phyloP scores from a whole-genome alignment of 73 alveolate genomes.

The Blepharisma stoltei region DNA sequence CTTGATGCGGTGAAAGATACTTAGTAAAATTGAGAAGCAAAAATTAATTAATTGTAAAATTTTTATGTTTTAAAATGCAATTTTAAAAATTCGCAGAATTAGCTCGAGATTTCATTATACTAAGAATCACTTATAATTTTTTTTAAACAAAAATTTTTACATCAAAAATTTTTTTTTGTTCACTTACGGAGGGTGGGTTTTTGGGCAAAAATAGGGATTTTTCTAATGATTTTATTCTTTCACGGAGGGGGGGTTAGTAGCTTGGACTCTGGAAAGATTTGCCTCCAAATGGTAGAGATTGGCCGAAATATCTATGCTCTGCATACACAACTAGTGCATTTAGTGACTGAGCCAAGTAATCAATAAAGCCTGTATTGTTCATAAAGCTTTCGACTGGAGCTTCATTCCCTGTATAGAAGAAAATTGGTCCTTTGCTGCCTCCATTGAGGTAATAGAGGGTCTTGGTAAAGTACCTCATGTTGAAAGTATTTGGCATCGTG shows the following conservation, averaged over 20 bases:
- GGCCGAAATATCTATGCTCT: slow-evolving; percentile 37
- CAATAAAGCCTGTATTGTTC: slow-evolving; percentile 31
- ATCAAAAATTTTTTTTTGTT: too few species aligned
- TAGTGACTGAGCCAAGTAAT: slow-evolving; percentile 23
- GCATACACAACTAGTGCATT: slow-evolving; percentile 34
- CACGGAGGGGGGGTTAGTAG: too few species aligned
- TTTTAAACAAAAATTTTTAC: too few species aligned
- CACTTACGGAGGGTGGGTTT: too few species aligned
- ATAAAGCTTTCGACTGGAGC: slow-evolving; percentile 25
- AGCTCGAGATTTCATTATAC: too few species aligned
- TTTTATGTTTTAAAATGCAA: too few species aligned
- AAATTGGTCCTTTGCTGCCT: slow-evolving; percentile 32
- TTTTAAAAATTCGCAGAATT: too few species aligned
- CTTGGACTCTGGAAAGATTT: neutral
- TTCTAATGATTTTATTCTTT: too few species aligned
- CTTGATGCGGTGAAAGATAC: slow-evolving; percentile 35
- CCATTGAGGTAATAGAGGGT: neutral
- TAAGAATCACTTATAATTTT: too few species aligned
- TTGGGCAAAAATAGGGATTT: too few species aligned
- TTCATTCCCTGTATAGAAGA: slow-evolving; percentile 41
- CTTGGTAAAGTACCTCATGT: slow-evolving; percentile 20
- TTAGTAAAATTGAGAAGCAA: too few species aligned
- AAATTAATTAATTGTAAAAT: too few species aligned
- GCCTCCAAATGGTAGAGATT: slow-evolving; percentile 19
- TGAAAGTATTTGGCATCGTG: slow-evolving; percentile 1